These are phyloP conservation scores for Acacia confusa DNA, from an alignment of 306 rosid species.

Conservation along the genomic window DNA sequence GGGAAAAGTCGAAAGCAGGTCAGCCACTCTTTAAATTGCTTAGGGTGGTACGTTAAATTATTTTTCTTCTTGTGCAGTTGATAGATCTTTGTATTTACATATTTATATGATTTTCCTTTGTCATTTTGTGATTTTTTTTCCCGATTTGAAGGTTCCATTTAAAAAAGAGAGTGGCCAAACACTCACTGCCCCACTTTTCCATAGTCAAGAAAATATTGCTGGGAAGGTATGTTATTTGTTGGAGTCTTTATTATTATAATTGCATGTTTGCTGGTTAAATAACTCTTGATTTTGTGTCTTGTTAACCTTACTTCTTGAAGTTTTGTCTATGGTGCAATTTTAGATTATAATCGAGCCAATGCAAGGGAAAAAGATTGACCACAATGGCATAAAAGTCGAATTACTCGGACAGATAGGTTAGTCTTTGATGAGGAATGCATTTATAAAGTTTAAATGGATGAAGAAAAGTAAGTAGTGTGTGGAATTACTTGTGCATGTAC, in stretches of 20 bases:
- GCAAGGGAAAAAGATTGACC: conserved; percentile 96
- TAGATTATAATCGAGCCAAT: conserved; percentile 85
- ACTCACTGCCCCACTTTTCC: conserved; percentile 85
- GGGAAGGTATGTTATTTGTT: conserved; percentile 78
- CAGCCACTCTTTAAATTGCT: conserved; percentile 50
- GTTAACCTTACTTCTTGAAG: neutral
- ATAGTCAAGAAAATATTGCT: conserved; percentile 94
- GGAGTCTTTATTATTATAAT: neutral
- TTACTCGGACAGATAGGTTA: conserved; percentile 97
- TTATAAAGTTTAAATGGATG: conserved; percentile 4
- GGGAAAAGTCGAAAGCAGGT: conserved; percentile 98
- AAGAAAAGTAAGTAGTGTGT: neutral
- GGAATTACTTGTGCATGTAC: neutral
- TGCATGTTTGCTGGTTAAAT: conserved; percentile 21
- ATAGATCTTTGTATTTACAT: neutral
- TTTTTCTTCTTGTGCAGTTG: conserved; percentile 22
- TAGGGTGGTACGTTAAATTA: conserved; percentile 34
- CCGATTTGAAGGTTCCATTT: conserved; percentile 55
- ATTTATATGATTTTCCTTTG: neutral
- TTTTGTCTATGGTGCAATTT: conserved; percentile 31
- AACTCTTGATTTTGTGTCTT: conserved; percentile 12
- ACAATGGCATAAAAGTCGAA: conserved; percentile 95
- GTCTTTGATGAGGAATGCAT: conserved; percentile 24
- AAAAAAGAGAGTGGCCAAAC: conserved; percentile 93
- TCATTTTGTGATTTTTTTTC: neutral